Evolutionary conservation across 257 asterid species (phyloP), one percentile per base, ranked within the genome.

Genomic region (Misopates orontium): DNA sequence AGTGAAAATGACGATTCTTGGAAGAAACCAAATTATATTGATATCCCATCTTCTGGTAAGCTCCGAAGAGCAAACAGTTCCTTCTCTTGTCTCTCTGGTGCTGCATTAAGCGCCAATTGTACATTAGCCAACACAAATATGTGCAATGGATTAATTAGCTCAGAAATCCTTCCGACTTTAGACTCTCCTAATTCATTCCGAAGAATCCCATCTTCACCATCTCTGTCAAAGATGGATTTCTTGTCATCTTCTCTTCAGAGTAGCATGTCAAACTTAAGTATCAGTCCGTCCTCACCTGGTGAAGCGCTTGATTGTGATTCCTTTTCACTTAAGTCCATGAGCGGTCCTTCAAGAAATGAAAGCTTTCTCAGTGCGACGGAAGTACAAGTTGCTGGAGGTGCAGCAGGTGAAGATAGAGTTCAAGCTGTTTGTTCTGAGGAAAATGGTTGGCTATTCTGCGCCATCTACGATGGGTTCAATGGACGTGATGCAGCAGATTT

Each of bases 401-500:
- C 99, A 17, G 99, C 97, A 25, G 99, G 97, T 10, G 97, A 93
- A 77, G 99, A 93, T 70, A 79, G 99, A 69, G 97, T 93, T 59
- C 99, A 93, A 75, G 96, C 99, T 1, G 97, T 93, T 67, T 87
- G 95, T 73, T 93, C 99, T 1, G 97, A 93, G 70, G 97, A 93
- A 69, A 88, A 90, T 8, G 94, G 95, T 18, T 93, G 96, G 96
- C 85, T 93, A 52, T 90, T 93, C 65, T 90, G 99, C 64, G 94
- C 77, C 22, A 85, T 93, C 23, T 93, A 87, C 22, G 99, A 90
- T 56, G 99, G 99, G 24, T 93, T 93, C 62, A 93, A 93, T 28
- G 99, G 99, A 28, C 76, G 97, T 66, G 99, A 93, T 70, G 97
- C 97, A 2, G 99, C 99, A 8, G 99, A 93, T 83, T 93, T 84